A percentile compares a stretch with the other conserved stretches of the same genome.
phyloP scores from a whole-genome alignment of 2,329 filamentous ascomycete genomes.

The Trichoderma koningiopsis region DNA sequence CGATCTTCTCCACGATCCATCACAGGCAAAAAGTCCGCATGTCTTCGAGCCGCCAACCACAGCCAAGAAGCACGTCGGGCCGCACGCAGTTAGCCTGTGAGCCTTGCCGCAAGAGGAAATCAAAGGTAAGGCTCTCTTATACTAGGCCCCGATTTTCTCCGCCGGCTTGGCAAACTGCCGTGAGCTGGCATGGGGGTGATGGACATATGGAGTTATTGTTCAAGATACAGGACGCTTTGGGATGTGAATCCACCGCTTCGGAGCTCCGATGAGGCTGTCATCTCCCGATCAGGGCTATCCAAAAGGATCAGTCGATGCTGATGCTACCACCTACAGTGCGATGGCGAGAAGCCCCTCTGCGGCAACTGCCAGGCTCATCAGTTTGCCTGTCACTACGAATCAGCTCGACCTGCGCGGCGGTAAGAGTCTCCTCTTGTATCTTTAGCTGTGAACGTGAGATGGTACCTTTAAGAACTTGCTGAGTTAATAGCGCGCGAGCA shows the following conservation, averaged over 20 bases:
- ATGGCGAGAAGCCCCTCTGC: conserved; percentile 22
- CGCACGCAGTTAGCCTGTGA: conserved; percentile 24
- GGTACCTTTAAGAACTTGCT: neutral
- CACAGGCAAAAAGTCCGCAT: neutral
- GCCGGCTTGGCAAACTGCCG: neutral
- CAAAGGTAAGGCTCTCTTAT: conserved; percentile 11
- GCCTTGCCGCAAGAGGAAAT: conserved; percentile 27
- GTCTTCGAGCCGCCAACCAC: conserved; percentile 27
- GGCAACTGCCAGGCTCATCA: conserved; percentile 21
- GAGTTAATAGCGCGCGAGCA: neutral
- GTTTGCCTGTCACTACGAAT: conserved; percentile 15
- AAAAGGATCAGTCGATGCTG: neutral
- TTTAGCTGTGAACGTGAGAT: neutral
- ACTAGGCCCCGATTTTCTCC: neutral
- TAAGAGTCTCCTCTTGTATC: neutral
- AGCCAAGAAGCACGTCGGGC: conserved; percentile 14
- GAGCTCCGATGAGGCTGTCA: neutral
- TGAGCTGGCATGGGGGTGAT: neutral
- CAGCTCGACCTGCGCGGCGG: conserved; percentile 12
- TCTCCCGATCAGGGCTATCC: neutral
- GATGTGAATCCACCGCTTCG: neutral
- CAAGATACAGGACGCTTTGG: neutral
- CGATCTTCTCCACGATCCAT: neutral
- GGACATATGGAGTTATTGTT: neutral
- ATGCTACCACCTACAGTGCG: conserved; percentile 2